Conservation (phyloP, 768 basidiomycete species). For the Kwoniella sp. region DNA sequence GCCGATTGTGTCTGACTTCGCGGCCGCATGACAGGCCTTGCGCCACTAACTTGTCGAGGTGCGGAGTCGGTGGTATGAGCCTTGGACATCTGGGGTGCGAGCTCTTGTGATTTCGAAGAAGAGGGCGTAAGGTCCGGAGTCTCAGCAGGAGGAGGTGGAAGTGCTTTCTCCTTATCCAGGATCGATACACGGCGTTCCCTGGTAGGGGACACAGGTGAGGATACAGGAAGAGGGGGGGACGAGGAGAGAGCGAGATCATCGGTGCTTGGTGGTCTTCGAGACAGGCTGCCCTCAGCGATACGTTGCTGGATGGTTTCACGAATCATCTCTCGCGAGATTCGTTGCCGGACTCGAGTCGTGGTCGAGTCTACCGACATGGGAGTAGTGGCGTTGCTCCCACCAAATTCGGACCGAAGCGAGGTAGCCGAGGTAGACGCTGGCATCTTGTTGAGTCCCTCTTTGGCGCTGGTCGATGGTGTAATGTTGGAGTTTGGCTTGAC, state of each 20-base stretch:
- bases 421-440: slow-evolving; percentile 4
- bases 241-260: slow-evolving; percentile 9
- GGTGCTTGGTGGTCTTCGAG: slow-evolving; percentile 25
- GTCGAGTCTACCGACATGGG: slow-evolving; percentile 17
- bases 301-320: slow-evolving; percentile 49
- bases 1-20: slow-evolving; percentile 47
- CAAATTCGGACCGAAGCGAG: slow-evolving; percentile 21
- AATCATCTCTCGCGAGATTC: slow-evolving; percentile 54
- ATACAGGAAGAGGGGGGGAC: background rate
- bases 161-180: slow-evolving; percentile 39
- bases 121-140: slow-evolving; percentile 6
- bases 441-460: background rate
- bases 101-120: slow-evolving; percentile 6
- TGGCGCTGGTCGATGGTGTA: background rate
- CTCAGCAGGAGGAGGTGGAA: slow-evolving; percentile 36
- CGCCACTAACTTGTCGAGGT: background rate
- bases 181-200: slow-evolving; percentile 1
- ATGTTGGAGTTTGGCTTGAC: background rate
- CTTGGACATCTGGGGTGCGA: slow-evolving; percentile 33
- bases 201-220: background rate
- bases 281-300: slow-evolving; percentile 44
- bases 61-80: slow-evolving; percentile 36
- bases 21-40: slow-evolving; percentile 35
- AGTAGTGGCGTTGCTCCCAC: slow-evolving; percentile 2
- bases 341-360: slow-evolving; percentile 46